A percentile compares a stretch with the other conserved stretches of the same genome.
Conservation (phyloP, 2,329 filamentous ascomycete genomes). For the Colletotrichum zoysiae region DNA sequence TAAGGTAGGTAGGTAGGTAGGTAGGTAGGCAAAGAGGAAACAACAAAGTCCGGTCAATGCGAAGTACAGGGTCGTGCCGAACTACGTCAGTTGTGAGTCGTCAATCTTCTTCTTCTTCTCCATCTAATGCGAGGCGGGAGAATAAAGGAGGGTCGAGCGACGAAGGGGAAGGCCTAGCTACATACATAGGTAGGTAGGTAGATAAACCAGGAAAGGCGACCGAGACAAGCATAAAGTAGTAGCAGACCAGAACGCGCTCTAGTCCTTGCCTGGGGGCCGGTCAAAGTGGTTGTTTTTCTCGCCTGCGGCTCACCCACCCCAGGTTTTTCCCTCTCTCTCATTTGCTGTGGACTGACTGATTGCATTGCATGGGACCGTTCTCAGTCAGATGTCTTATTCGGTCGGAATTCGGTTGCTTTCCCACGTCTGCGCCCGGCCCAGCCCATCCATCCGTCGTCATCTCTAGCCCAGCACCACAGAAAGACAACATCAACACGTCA, state of each 20-base stretch:
- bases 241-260: slow-evolving; percentile 7
- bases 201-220: slow-evolving; percentile 13
- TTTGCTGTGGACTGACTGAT: slow-evolving; percentile 5
- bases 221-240: slow-evolving; percentile 18
- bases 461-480: background rate
- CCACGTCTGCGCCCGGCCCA: background rate
- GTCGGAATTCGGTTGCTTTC: slow-evolving; percentile 19
- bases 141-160: slow-evolving; percentile 36
- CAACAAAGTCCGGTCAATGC: background rate
- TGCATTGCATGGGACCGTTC: slow-evolving; percentile 1
- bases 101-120: slow-evolving; percentile 35
- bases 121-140: slow-evolving; percentile 31
- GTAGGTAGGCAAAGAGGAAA: too few relatives aligned
- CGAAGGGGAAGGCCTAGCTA: slow-evolving; percentile 26
- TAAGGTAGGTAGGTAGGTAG: background rate
- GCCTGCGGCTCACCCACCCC: background rate
- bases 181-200: background rate
- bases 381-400: slow-evolving; percentile 10
- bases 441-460: background rate
- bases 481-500: background rate
- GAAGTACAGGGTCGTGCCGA: slow-evolving; percentile 5
- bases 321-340: background rate
- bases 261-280: background rate
- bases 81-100: slow-evolving; percentile 33
- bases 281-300: slow-evolving; percentile 12